Base-by-base conservation (phyloP, 352 stramenopile species). In the Pythium aphanidermatum region DNA sequence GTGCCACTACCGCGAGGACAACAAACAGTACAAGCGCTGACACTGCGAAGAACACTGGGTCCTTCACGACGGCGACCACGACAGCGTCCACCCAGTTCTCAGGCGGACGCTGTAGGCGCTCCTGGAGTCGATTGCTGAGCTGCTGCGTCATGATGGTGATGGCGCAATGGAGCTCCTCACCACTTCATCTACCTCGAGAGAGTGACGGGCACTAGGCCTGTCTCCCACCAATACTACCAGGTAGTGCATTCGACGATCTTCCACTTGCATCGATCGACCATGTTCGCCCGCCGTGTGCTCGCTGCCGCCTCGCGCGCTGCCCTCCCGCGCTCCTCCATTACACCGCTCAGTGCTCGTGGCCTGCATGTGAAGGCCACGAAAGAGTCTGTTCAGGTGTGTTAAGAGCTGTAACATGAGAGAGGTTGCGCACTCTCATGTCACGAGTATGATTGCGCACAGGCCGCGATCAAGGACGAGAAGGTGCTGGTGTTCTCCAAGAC, bases 401-500 rank as follows among this genome's bases (percentile, higher is more conserved):
- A 17, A n/a, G 19, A 53, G 34, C 40, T 32, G 42, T 12, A 34
- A 25, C 40, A 32, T 24, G 37, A 24, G 44, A 36, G 20, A 23
- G 19, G 32, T 37, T n/a, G n/a, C 19, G 19, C 4, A 6, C 24
- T 9, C 25, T 30, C 10, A 30, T 35, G 13, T 29, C 28, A 11
- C 16, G 12, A 25, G 16, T n/a, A 17, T 42, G 19, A 3, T 46
- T 26, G 7, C 17, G 5, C 13, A 24, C 20, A 23, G 77, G 57
- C 68, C 31, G 68, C 74, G 51, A 78, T 89, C 46, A 60, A 73
- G 40, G 67, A 75, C 33, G 68, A 83, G 52, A 72, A 75, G 23
- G 70, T 84, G 42, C 42, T 98, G 21, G 76, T 98, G 40, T 98
- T 98, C 66, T 97, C 92, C 47, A 98, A 99, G 76, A 89, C 92